phyloP scores from a whole-genome alignment of 257 asterid genomes.

The Capsicum pubescens region DNA sequence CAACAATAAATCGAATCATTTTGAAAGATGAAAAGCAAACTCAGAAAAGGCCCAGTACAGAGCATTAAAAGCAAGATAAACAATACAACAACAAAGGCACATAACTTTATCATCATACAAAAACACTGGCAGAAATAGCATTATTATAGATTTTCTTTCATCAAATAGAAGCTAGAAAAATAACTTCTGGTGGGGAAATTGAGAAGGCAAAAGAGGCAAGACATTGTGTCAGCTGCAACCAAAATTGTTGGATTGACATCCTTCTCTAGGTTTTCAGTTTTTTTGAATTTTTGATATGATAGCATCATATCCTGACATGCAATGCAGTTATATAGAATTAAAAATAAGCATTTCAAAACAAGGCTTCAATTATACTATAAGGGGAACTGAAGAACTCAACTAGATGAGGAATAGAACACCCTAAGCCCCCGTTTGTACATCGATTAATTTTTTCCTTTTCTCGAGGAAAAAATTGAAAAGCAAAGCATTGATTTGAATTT shows the following conservation, averaged over 20 bases:
- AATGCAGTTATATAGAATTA: neutral
- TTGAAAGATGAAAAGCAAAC: neutral
- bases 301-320: constrained; percentile 80
- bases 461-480: neutral
- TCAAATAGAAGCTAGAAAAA: neutral
- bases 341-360: constrained; percentile 29
- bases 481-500: neutral
- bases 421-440: neutral
- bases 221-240: constrained; percentile 86
- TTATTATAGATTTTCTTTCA: neutral
- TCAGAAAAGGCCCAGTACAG: neutral
- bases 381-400: neutral
- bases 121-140: neutral
- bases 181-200: neutral
- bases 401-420: constrained; percentile 13
- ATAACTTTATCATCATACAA: neutral
- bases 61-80: constrained; percentile 19
- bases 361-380: constrained; percentile 10
- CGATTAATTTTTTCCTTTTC: neutral
- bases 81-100: neutral
- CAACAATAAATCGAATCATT: constrained; percentile 5
- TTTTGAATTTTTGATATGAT: constrained; percentile 58
- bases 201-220: constrained; percentile 34
- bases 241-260: constrained; percentile 62
- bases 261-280: constrained; percentile 49